These are phyloP conservation scores for Priceomyces carsonii DNA, from an alignment of 805 yeast genomes.

Conservation along the genomic window DNA sequence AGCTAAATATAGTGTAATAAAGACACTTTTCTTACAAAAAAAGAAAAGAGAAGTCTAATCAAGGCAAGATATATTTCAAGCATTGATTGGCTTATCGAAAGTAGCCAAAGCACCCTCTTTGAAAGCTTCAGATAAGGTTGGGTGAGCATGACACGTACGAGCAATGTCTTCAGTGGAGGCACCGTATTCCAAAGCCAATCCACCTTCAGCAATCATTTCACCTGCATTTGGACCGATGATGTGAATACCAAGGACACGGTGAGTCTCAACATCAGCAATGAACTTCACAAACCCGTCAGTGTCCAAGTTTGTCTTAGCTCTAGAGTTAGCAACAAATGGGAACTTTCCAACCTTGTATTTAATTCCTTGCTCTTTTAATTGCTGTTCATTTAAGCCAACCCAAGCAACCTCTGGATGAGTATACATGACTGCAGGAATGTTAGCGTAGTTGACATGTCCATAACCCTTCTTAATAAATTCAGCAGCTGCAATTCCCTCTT, in stretches of 20 bases:
- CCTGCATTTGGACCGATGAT: slow-evolving; percentile 98
- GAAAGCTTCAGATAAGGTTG: slow-evolving; percentile 96
- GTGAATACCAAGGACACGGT: slow-evolving; percentile 94
- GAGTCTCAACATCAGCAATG: slow-evolving; percentile 94
- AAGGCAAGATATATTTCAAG: background rate
- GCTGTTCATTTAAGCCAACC: slow-evolving; percentile 97
- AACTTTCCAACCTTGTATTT: slow-evolving; percentile 93
- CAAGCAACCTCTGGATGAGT: slow-evolving; percentile 99
- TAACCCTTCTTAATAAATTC: slow-evolving; percentile 91
- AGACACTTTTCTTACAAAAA: background rate
- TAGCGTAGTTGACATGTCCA: slow-evolving; percentile 98
- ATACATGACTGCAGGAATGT: slow-evolving; percentile 98
- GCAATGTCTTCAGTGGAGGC: slow-evolving; percentile 98
- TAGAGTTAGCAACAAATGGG: slow-evolving; percentile 98
- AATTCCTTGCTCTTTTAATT: slow-evolving; percentile 89
- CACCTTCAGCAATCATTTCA: slow-evolving; percentile 99
- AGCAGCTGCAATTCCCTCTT: slow-evolving; percentile 98
- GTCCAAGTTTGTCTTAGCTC: slow-evolving; percentile 97
- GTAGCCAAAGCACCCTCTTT: slow-evolving; percentile 97
- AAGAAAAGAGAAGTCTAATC: background rate
- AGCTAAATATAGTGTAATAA: no score
- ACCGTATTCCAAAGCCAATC: slow-evolving; percentile 97
- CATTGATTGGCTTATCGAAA: slow-evolving; percentile 83
- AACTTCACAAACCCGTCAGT: slow-evolving; percentile 97
- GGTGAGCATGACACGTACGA: slow-evolving; percentile 98